Evolutionary conservation across 192 early-diverging fungal genomes (phyloP).

Genomic region (Umbelopsis sp.): DNA sequence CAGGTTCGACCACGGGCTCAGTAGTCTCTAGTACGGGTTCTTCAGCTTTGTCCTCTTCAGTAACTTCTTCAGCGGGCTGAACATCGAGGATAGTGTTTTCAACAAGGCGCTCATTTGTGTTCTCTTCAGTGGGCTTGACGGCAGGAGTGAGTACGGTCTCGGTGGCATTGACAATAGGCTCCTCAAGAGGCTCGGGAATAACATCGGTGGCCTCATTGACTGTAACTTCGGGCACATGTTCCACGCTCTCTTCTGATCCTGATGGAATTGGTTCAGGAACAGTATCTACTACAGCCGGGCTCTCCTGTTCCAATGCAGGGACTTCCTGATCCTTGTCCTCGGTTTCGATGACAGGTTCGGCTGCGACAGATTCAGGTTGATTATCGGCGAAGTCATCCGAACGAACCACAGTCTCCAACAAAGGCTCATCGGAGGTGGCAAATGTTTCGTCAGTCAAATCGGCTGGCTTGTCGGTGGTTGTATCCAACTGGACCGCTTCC

Average conservation of each 20-base stretch:
- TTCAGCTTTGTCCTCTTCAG: not conserved
- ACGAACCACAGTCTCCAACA: not conserved
- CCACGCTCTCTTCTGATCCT: not conserved
- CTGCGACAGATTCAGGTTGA: not conserved
- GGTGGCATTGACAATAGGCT: not conserved
- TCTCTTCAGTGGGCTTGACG: not conserved
- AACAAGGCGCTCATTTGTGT: not conserved
- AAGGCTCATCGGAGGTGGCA: not conserved
- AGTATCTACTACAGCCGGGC: not conserved
- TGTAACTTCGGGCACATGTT: not conserved
- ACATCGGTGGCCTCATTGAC: not conserved
- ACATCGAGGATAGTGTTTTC: not conserved
- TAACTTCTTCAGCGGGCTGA: not conserved
- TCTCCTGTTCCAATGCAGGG: not conserved
- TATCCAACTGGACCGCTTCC: constrained; percentile 8
- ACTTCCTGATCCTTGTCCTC: not conserved
- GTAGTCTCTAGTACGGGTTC: not conserved
- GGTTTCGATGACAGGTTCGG: not conserved
- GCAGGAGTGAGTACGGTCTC: not conserved
- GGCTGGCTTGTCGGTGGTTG: not conserved
- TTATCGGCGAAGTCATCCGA: not conserved
- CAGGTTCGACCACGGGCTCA: not conserved
- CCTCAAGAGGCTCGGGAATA: not conserved
- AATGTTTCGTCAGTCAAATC: not conserved
- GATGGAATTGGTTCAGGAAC: not conserved